A percentile compares a stretch with the other conserved stretches of the same genome.
Conservation (phyloP, 2,329 filamentous ascomycete species). For the Fusarium beomiforme region DNA sequence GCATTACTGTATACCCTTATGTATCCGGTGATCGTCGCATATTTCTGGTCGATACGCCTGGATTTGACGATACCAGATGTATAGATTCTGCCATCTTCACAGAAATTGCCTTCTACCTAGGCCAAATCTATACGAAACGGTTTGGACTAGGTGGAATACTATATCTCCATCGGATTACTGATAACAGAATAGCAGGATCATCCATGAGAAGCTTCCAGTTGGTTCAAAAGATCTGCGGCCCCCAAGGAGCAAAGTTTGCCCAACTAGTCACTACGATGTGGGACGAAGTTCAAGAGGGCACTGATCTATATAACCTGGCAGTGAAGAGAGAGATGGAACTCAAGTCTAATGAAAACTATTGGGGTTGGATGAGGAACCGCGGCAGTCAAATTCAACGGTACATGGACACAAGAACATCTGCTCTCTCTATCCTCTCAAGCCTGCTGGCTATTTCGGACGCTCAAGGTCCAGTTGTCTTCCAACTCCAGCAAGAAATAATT, state of each 20-base stretch:
- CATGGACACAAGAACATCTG: neutral
- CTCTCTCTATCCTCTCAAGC: neutral
- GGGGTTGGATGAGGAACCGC: neutral
- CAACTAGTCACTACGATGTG: neutral
- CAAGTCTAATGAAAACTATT: neutral
- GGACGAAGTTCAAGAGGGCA: neutral
- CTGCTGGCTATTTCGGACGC: neutral
- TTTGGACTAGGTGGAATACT: neutral
- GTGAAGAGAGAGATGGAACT: neutral
- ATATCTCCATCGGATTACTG: neutral
- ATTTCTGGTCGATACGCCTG: neutral
- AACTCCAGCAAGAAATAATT: neutral
- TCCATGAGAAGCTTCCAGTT: neutral
- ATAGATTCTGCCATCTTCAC: neutral
- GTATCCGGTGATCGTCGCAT: neutral
- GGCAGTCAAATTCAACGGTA: neutral
- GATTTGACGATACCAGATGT: neutral
- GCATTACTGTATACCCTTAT: neutral
- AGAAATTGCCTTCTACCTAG: neutral
- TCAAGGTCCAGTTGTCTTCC: neutral
- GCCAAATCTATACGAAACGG: neutral
- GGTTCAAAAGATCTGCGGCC: neutral
- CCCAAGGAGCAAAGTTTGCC: neutral
- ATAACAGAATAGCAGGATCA: neutral
- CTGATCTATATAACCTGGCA: neutral